A percentile compares a stretch with the other conserved stretches of the same genome.
These are phyloP conservation scores for Cutaneotrichosporon mucoides DNA, from an alignment of 1,284 basidiomycete species.

Conservation along the genomic window DNA sequence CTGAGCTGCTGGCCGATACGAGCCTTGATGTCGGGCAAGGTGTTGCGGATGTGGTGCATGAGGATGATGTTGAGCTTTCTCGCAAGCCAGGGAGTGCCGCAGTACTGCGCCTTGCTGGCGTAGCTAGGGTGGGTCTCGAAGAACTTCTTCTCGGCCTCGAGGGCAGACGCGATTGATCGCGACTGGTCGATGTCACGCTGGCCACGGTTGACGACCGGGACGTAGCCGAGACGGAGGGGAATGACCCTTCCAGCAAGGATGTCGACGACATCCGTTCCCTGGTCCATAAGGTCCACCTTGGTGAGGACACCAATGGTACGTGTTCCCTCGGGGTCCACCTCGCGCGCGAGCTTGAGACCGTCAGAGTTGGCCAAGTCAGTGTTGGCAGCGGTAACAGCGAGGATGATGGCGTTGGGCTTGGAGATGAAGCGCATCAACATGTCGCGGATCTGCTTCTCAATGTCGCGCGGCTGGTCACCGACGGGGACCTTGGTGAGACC, in stretches of 20 bases:
- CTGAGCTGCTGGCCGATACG: constrained; percentile 81
- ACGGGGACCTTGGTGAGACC: constrained; percentile 94
- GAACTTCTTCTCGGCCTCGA: constrained; percentile 85
- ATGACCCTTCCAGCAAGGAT: constrained; percentile 95
- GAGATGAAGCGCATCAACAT: constrained; percentile 96
- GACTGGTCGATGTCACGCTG: constrained; percentile 91
- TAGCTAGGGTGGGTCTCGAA: constrained; percentile 93
- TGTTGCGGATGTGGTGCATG: constrained; percentile 96
- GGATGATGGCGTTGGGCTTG: constrained; percentile 74
- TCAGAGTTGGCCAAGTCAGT: constrained; percentile 98
- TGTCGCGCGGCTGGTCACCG: constrained; percentile 95
- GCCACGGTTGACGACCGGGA: constrained; percentile 94
- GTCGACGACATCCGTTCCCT: constrained; percentile 95
- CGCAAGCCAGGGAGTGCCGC: constrained; percentile 95
- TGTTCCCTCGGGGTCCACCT: constrained; percentile 91
- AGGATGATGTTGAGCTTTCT: constrained; percentile 97
- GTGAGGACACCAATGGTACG: constrained; percentile 97
- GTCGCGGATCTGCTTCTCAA: constrained; percentile 94
- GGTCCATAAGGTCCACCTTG: constrained; percentile 97
- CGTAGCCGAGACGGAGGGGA: constrained; percentile 90
- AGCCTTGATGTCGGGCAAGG: constrained; percentile 93
- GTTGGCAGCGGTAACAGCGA: constrained; percentile 94
- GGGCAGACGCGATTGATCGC: constrained; percentile 75
- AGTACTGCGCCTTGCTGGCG: constrained; percentile 89
- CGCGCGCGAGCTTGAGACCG: constrained; percentile 90